These are phyloP conservation scores for Cytospora schulzeri DNA, from an alignment of 2,329 filamentous ascomycete species.

Conservation along the genomic window DNA sequence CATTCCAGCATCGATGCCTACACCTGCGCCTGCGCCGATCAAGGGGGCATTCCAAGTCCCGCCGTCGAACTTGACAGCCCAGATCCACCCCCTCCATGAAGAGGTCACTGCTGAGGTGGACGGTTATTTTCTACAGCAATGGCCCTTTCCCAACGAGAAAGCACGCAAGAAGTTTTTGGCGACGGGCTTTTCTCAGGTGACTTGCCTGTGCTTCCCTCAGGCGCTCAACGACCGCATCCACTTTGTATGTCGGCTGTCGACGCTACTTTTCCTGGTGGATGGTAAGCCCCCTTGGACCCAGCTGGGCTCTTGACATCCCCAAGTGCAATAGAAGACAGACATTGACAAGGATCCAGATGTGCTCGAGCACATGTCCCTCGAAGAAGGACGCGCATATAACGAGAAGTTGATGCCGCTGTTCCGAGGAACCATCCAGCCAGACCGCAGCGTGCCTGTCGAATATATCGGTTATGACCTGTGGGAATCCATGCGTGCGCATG, in stretches of 20 bases:
- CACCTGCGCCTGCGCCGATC: too few relatives aligned
- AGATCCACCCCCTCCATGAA: too few relatives aligned
- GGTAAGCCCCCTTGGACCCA: conserved; percentile 34
- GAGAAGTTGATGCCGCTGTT: conserved; percentile 40
- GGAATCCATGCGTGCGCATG: conserved; percentile 41
- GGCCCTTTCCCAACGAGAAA: conserved; percentile 40
- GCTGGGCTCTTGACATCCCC: neutral
- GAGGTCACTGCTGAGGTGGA: too few relatives aligned
- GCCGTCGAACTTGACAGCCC: too few relatives aligned
- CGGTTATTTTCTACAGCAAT: conserved; percentile 34
- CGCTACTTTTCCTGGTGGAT: conserved; percentile 46
- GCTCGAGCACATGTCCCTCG: conserved; percentile 45
- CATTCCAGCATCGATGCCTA: too few relatives aligned
- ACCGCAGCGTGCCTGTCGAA: conserved; percentile 39
- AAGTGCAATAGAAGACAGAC: neutral
- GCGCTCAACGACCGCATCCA: conserved; percentile 42
- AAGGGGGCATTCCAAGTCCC: too few relatives aligned
- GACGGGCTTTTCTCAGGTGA: conserved; percentile 39
- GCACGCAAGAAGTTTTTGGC: conserved; percentile 37
- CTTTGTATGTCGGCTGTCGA: conserved; percentile 42
- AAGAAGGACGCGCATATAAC: conserved; percentile 42
- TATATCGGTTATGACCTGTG: conserved; percentile 45
- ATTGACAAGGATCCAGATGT: conserved; percentile 35
- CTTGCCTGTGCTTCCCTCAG: conserved; percentile 42
- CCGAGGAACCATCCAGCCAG: conserved; percentile 36